Base-by-base conservation (phyloP, 768 basidiomycete genomes). In the Leccinum subgranulosum region DNA sequence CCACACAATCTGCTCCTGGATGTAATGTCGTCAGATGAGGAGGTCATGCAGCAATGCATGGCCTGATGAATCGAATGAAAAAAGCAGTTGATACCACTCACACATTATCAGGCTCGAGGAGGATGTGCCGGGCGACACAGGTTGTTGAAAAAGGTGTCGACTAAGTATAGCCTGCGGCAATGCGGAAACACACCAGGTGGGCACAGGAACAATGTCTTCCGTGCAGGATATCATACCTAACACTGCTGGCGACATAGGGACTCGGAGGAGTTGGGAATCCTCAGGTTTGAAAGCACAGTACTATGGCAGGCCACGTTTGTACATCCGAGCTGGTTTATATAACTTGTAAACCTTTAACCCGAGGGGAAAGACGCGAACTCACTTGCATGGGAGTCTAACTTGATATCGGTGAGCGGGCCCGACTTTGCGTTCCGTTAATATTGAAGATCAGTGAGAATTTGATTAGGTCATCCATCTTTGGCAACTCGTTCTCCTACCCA, bases 361-460 rank as follows among this genome's bases (percentile, higher is more conserved):
- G 33, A 34, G 14, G 12, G 14, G 14, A 10, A 12, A 34, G 14
- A 34, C 33, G 33, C 33, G 33, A 3, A 34, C 15, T 36, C 15
- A 36, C 36, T 36, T 36, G 36, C 36, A 36, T 36, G 36, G 36
- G 3, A 31, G 31, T 31, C 31, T 15, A 39, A 39, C 51, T 10
- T 25, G 28, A 27, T 14, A 19, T 9, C 7, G 25, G 29, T 12
- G 15, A 8, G 8, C 8, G 36, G 7, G 36, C 36, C 31, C 36
- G n/a, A n/a, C n/a, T n/a, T n/a, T n/a, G n/a, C n/a, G n/a, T n/a
- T n/a, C n/a, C n/a, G n/a, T n/a, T n/a, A n/a, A n/a, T n/a, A n/a
- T n/a, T n/a, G n/a, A n/a, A n/a, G n/a, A n/a, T n/a, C n/a, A n/a
- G 45, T 61, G 61, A 52, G 60, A 63, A 48, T 47, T 50, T 14